Conservation (phyloP, 2,329 filamentous ascomycete species). For the Colletotrichum phormii region DNA sequence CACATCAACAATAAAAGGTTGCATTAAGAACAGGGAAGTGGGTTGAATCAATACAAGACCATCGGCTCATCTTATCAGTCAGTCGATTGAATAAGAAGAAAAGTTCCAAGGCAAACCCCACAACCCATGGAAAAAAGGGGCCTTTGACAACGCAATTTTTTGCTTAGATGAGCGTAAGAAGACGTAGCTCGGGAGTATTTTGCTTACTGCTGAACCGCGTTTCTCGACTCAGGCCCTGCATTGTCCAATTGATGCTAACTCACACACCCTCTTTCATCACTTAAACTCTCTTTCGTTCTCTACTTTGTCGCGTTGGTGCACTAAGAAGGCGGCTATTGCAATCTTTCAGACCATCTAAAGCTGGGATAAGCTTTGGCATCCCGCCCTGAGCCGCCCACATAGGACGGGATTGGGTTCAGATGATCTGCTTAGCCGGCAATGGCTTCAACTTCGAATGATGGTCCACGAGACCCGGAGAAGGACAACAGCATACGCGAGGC, state of each 20-base stretch:
- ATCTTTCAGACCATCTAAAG: not conserved
- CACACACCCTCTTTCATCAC: not conserved
- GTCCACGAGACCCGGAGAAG: conserved; percentile 2
- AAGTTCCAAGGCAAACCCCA: conserved; percentile 9
- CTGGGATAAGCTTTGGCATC: not conserved
- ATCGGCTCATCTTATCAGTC: conserved; percentile 28
- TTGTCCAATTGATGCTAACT: conserved; percentile 10
- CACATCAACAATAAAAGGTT: conserved; percentile 7
- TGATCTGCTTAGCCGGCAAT: not conserved
- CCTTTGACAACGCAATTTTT: conserved; percentile 24
- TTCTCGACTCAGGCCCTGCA: conserved; percentile 18
- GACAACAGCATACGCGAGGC: not conserved
- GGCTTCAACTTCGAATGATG: conserved; percentile 15
- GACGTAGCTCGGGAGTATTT: conserved; percentile 17
- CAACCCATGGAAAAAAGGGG: conserved; percentile 7
- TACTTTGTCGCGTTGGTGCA: not conserved
- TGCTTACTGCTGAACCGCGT: conserved; percentile 17
- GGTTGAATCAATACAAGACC: not conserved
- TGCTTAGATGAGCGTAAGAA: conserved; percentile 27
- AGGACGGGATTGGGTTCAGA: not conserved
- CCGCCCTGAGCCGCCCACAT: not conserved
- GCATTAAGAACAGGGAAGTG: conserved; percentile 21
- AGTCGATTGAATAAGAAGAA: not conserved
- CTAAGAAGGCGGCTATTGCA: not conserved
- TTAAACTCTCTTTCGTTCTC: not conserved